Conservation (phyloP, 345 rosid genomes). For the Pistacia vera region DNA sequence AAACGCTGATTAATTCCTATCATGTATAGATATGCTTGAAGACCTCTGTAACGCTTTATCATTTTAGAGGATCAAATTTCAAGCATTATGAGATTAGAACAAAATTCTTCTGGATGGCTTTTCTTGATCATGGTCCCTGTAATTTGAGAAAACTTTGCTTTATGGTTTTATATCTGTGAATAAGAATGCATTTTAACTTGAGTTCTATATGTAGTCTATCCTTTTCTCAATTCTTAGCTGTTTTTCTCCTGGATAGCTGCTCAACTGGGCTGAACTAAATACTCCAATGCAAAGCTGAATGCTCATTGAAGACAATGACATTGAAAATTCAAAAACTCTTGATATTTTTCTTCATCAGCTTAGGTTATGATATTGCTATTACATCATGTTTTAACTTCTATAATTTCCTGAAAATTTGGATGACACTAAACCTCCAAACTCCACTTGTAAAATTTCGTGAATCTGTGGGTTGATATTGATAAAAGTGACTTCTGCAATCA, state of each 20-base stretch:
- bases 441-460: no score
- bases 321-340: background rate
- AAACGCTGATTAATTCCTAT: conserved; percentile 6
- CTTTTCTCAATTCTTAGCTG: background rate
- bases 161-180: background rate
- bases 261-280: no score
- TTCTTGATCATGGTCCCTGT: conserved; percentile 2
- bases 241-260: background rate
- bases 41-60: background rate
- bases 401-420: no score
- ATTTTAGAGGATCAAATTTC: conserved; percentile 10
- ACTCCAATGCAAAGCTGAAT: no score
- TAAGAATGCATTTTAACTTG: background rate
- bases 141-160: conserved; percentile 5
- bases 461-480: no score
- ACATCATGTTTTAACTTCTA: no score
- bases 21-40: conserved; percentile 14
- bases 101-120: conserved; percentile 6
- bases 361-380: no score
- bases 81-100: conserved; percentile 11
- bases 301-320: background rate
- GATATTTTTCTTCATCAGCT: background rate
- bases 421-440: no score
- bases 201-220: background rate
- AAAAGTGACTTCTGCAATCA: no score